Base-by-base conservation (phyloP, 2,329 filamentous ascomycete species). In the Neurospora sp. region DNA sequence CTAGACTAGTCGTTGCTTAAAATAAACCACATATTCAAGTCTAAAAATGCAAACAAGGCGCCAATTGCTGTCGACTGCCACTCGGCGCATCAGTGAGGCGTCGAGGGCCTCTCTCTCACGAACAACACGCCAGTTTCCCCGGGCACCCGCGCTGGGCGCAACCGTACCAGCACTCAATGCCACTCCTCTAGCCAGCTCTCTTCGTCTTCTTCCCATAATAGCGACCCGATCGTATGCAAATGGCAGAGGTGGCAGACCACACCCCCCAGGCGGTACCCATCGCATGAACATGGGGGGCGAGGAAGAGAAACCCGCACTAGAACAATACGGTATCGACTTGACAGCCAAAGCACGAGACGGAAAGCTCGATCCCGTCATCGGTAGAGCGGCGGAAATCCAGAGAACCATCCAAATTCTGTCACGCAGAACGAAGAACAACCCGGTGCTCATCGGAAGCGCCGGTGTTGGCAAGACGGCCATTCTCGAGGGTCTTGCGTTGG, bases 381-480 rank as follows among this genome's bases (percentile, higher is more conserved):
- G 96, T 23, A 87, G 96, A 79, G 94, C 97, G 76, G 84, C 88
- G 5, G 96, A 97, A 79, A 97, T 98, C 68, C 92, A 97, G 77
- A 86, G 96, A 67, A 97, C 94, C 0, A 97, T 98, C 71, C 96
- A 98, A 77, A 91, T 99, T 11, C 82, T 99, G 1, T 97, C 94
- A 17, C 86, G 96, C 73, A 86, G 96, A 71, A 98, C 96, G 8
- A 98, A 98, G 81, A 98, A 97, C 77, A 97, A 97, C 74, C 95
- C 95, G 0, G 94, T 97, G 0, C 83, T 97, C n/a, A 97, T 97
- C 70, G 95, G 95, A 72, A 90, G 89, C 66, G 92, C 93, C 8
- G 95, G 94, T 74, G 97, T 93, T 0, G 95, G 95, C 72, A 98
- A 98, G 82, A 98, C 95, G 6, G 94, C 95, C 1, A 92, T 97